Base-by-base conservation (phyloP, 2,329 filamentous ascomycete species). In the Fusarium nurragi region DNA sequence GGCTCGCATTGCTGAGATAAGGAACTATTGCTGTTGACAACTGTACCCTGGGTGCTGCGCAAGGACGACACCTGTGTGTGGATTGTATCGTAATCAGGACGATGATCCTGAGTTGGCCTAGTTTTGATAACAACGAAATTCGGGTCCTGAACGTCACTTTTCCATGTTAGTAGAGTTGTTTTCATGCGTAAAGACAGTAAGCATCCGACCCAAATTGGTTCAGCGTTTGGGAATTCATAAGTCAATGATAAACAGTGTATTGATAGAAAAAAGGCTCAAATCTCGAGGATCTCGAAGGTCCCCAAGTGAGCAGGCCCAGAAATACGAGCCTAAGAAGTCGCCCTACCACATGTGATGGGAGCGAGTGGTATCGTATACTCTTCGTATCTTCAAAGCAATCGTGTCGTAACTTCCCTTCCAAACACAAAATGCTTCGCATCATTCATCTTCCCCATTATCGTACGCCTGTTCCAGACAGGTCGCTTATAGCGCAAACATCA, bases 401-500 rank as follows among this genome's bases (percentile, higher is more conserved):
- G 30, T 44, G 26, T 50, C 51, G 28, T 60, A 55, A 56, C 40
- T 49, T 57, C 49, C 32, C 43, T 32, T 47, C 36, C 36, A 50
- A 60, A 43, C 37, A 60, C 52, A 40, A 53, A 63, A 66, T 68
- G 23, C 45, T 59, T 43, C 41, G 54, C 47, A 47, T 60, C 52
- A 40, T 43, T 39, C 39, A 34, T 46, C 44, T 53, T 38, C 25
- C 34, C 32, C n/a, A 26, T 21, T 41, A 32, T 37, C n/a, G 7
- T 25, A 36, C 19, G 30, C 37, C 44, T 46, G 34, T 44, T 39
- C 40, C 40, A 32, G 34, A 28, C 39, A 46, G 43, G 39, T 40
- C 34, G 25, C 40, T 65, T 54, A 65, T 57, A 77, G 73, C 51
- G 71, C 71, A 69, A 78, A 74, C 58, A 77, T 60, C 73, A 77